Base-by-base conservation (phyloP, 2,329 filamentous ascomycete genomes). In the Xylaria digitata region DNA sequence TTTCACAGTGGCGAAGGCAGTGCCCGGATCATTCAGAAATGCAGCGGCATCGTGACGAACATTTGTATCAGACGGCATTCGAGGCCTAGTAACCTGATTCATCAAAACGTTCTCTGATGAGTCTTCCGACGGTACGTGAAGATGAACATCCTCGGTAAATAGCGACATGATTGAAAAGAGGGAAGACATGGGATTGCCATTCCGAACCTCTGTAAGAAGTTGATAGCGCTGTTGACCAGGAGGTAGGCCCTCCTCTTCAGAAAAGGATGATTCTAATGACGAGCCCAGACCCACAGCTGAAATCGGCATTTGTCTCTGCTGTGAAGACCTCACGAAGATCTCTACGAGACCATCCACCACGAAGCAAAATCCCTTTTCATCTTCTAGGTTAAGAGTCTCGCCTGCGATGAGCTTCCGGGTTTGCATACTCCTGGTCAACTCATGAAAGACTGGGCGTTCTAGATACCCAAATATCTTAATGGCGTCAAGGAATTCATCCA, bases 381-480 rank as follows among this genome's bases (percentile, higher is more conserved):
- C 96, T 80, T 99, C 96, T 37, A 99, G 83, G 71, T 97, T 89
- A 73, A 99, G 84, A 0, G 96, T 99, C 80, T 99, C 96, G 34
- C 96, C 96, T 5, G 96, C 95, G 75, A 98, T 96, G 56, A 99
- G 85, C 80, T 97, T 97, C 73, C 93, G 87, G 21, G 96, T 99
- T 82, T 99, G 96, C 96, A 99, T 99, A 66, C 94, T 97, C 66
- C 96, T 86, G 0, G 96, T 99, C 73, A 99, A 87, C 80, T 99
- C 96, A 76, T 99, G 96, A 76, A 99, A 99, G 48, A 99, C 96
- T 0, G 96, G 94, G 30, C 96, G 89, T 78, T 99, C 96, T 49
- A 99, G 84, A 76, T 98, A 99, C 8, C 96, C 96, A 80, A 99
- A 99, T 65, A 99, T 96, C 80, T 98, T 99, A 82, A 99, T 99